phyloP scores from a whole-genome alignment of 2,329 filamentous ascomycete genomes.

The Botrytis fragariae region DNA sequence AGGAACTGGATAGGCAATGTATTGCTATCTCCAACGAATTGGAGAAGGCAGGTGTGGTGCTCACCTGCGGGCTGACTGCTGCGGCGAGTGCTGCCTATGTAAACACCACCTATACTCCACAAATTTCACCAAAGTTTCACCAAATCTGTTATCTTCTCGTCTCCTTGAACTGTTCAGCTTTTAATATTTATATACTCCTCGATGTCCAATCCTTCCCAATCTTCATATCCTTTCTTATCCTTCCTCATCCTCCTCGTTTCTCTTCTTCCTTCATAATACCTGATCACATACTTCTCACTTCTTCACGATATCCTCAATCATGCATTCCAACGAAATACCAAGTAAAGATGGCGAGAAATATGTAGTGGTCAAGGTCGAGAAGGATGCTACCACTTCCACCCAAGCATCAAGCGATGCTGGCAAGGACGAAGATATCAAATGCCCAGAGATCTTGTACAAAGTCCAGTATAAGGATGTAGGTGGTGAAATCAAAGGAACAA shows the following conservation, averaged over 20 bases:
- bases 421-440: slow-evolving; percentile 23
- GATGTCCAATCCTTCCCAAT: not conserved
- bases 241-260: not conserved
- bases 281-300: not conserved
- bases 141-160: not conserved
- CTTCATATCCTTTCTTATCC: not conserved
- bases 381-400: slow-evolving; percentile 16
- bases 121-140: not conserved
- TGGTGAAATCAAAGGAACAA: slow-evolving; percentile 30
- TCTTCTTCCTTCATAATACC: not conserved
- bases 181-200: not conserved
- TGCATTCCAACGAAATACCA: slow-evolving; percentile 15
- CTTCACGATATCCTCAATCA: slow-evolving; percentile 3
- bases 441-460: slow-evolving; percentile 29
- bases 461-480: slow-evolving; percentile 30
- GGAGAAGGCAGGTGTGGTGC: not conserved
- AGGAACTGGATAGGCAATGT: not conserved
- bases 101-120: slow-evolving; percentile 1
- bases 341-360: slow-evolving; percentile 24
- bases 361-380: slow-evolving; percentile 26
- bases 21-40: slow-evolving; percentile 18
- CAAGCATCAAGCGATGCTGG: slow-evolving; percentile 22
- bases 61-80: slow-evolving; percentile 18
- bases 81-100: slow-evolving; percentile 18
- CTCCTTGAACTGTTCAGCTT: not conserved